Base-by-base conservation (phyloP, 2,329 filamentous ascomycete genomes). In the Neofusicoccum ribis region DNA sequence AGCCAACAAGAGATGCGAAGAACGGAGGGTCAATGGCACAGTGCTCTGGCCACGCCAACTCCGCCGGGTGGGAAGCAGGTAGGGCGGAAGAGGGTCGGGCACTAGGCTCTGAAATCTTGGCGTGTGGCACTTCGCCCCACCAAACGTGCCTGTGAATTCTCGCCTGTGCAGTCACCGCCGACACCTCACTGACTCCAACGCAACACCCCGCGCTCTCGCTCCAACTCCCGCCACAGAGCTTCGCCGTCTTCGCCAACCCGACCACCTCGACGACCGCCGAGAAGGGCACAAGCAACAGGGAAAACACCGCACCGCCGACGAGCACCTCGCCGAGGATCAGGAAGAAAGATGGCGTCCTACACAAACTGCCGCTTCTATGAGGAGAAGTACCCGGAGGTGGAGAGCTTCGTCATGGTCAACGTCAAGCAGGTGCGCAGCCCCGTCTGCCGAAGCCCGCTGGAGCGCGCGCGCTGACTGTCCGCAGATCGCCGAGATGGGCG, bases 361-460 rank as follows among this genome's bases (percentile, higher is more conserved):
- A 95, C 91, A 79, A 96, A 96, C 84, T 96, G 91, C 82, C 92
- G 93, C 76, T 97, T 96, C 82, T 97, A 97, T 80, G 93, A 97
- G 86, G 92, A 97, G 84, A 96, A 96, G 82, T 97, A 91, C 77
- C 93, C 93, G 66, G 95, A 98, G 86, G 94, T 99, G 79, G 95
- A 99, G 83, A 96, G 92, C 86, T 98, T 97, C 83, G 96, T 99
- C 78, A 99, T 99, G 95, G 95, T 99, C 79, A 99, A 98, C 82
- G 95, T 98, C 75, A 96, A 97, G 88, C 93, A 97, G 89, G 91
- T 93, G 46, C 61, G 41, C 61, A 56, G 36, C 4, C 46, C 17
- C 27, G 5, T 27, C 31, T n/a, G 34, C 27, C 23, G 6, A 9
- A 15, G 7, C 49, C 75, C 63, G 14, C 23, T 17, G 37, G 34